Conservation (phyloP, 2,329 filamentous ascomycete species). For the Tolypocladium endophyticum region DNA sequence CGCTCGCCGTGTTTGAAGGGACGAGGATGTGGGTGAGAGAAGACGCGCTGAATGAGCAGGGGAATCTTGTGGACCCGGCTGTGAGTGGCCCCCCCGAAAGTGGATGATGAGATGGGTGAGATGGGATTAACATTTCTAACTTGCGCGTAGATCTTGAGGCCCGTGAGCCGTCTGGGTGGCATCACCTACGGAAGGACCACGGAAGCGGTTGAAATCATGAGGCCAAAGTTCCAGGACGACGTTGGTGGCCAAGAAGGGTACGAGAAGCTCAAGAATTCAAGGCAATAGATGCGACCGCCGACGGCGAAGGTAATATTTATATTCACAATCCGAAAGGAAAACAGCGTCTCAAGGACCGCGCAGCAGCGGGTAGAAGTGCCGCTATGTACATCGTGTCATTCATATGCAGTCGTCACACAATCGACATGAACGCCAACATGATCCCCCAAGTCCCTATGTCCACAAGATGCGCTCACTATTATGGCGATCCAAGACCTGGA, state of each 20-base stretch:
- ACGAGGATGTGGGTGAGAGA: slow-evolving; percentile 69
- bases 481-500: background rate
- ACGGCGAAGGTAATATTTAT: background rate
- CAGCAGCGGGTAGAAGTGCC: background rate
- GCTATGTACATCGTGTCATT: background rate
- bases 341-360: background rate
- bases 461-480: background rate
- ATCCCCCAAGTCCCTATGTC: background rate
- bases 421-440: background rate
- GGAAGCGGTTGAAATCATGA: slow-evolving; percentile 60
- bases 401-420: slow-evolving; percentile 2
- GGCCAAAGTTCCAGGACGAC: slow-evolving; percentile 47
- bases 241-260: slow-evolving; percentile 41
- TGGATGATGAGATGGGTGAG: background rate
- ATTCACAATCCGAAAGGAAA: background rate
- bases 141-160: slow-evolving; percentile 49
- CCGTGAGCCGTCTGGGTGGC: slow-evolving; percentile 70
- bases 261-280: slow-evolving; percentile 42
- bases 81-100: slow-evolving; percentile 28
- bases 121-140: background rate
- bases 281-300: slow-evolving; percentile 1
- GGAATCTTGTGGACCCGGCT: slow-evolving; percentile 60
- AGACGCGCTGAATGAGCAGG: slow-evolving; percentile 74
- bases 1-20: slow-evolving; percentile 70
- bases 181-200: slow-evolving; percentile 70